Percentiles rank a stretch among this genome's conserved stretches.
Evolutionary conservation across 345 rosid genomes (phyloP).

Genomic region (Garcia nutans): DNA sequence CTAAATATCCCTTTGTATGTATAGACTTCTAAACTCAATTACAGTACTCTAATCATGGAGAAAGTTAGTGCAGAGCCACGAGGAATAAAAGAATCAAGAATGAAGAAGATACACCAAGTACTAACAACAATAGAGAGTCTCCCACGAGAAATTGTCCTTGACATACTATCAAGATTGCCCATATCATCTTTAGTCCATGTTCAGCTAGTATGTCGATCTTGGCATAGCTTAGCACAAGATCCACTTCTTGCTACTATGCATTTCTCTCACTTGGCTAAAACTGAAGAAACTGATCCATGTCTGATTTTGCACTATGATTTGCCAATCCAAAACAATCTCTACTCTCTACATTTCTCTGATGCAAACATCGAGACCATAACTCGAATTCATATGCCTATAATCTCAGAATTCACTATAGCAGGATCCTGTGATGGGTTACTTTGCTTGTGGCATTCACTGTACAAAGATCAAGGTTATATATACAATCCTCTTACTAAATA

Average conservation of each 20-base stretch:
- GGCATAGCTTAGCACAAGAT: conserved; percentile 48
- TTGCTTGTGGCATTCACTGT: conserved; percentile 51
- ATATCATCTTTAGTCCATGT: neutral
- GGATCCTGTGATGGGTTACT: conserved; percentile 67
- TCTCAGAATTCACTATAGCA: conserved; percentile 51
- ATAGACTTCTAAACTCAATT: too few species aligned
- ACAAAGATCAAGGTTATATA: conserved; percentile 41
- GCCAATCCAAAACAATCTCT: conserved; percentile 56
- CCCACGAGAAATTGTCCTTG: conserved; percentile 27
- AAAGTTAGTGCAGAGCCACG: neutral
- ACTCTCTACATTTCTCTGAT: conserved; percentile 45
- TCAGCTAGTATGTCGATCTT: conserved; percentile 51
- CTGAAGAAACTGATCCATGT: conserved; percentile 28
- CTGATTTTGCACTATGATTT: conserved; percentile 61
- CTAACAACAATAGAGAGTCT: conserved; percentile 23
- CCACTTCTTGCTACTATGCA: conserved; percentile 23
- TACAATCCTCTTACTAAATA: conserved; percentile 61
- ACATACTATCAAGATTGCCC: conserved; percentile 38
- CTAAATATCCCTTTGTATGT: too few species aligned
- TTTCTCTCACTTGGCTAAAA: neutral
- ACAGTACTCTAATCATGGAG: neutral
- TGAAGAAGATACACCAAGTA: neutral
- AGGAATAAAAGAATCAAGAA: neutral
- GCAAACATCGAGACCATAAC: conserved; percentile 27
- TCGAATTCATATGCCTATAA: conserved; percentile 35